Evolutionary conservation across 2,329 filamentous ascomycete genomes (phyloP).

Genomic region (Fusarium algeriense): DNA sequence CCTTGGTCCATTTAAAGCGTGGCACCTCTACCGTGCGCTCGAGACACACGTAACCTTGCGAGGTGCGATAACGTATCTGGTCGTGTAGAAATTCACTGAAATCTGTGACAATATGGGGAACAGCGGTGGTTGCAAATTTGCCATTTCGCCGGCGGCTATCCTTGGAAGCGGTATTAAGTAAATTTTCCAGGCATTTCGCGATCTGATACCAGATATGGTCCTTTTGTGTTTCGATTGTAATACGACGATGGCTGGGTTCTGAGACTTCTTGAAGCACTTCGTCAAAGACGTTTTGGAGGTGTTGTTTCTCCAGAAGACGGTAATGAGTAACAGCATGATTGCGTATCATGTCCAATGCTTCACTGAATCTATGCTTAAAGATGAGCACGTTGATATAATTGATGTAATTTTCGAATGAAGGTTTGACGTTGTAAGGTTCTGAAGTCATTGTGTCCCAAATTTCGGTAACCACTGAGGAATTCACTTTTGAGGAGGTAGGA

Average conservation of each 20-base stretch:
- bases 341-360: conserved; percentile 55
- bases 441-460: conserved; percentile 72
- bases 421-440: conserved; percentile 67
- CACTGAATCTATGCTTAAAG: conserved; percentile 41
- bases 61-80: conserved; percentile 50
- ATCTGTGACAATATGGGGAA: conserved; percentile 52
- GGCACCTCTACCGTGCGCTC: conserved; percentile 35
- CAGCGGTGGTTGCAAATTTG: conserved; percentile 30
- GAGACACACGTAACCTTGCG: conserved; percentile 49
- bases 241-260: conserved; percentile 43
- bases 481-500: conserved; percentile 50
- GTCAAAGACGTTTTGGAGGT: conserved; percentile 48
- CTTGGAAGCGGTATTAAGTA: conserved; percentile 46
- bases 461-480: conserved; percentile 58
- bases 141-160: conserved; percentile 40
- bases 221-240: conserved; percentile 48
- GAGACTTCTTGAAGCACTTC: conserved; percentile 49
- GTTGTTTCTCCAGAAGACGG: conserved; percentile 39
- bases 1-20: conserved; percentile 42
- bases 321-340: conserved; percentile 58
- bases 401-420: conserved; percentile 68
- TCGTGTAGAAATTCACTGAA: conserved; percentile 52
- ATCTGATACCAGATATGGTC: conserved; percentile 52
- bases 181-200: conserved; percentile 42
- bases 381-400: conserved; percentile 58